Base-by-base conservation (phyloP, 352 stramenopile species). In the Pythium aristosporum region DNA sequence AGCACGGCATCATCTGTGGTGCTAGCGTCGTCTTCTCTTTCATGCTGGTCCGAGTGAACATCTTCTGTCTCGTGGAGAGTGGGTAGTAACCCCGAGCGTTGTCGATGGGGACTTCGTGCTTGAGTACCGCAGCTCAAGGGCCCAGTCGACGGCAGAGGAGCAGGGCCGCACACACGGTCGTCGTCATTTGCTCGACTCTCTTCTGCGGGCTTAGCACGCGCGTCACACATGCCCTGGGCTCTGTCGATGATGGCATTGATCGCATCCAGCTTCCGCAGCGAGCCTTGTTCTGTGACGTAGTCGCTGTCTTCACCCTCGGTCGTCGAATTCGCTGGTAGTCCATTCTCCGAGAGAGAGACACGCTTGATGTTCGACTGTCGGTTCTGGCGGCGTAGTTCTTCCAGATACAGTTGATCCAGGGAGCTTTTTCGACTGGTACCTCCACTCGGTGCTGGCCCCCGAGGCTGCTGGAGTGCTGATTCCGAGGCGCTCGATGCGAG, bases 171-270 rank as follows among this genome's bases (percentile, higher is more conserved):
- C 34, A 37, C 2, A 25, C 10, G 21, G 11, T 23, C 6, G 48
- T 41, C 25, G n/a, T 39, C 12, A 23, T 12, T 37, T 37, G 16
- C 21, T 36, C 25, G n/a, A 5, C 20, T 54, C 12, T n/a, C 18
- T 21, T 28, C 56, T 18, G 18, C 32, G 10, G 42, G 21, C 2
- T 25, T 16, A 18, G 12, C 54, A 12, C 16, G 44, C 3, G 9
- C 48, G 3, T 67, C 62, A 34, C 63, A 69, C 41, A 73, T 82
- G n/a, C 57, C 60, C 18, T 85, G 74, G 0, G 71, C 79, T 47
- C 71, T 82, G 18, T 73, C 56, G 18, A 91, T 80, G 43, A 91
- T 89, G 0, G 74, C 58, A 30, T 91, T 91, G 67, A 91, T 91
- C 25, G 59, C 63, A 0, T 71, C 68, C n/a, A 91, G 57, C 49